These are phyloP conservation scores for Neonectria coccinea DNA, from an alignment of 2,329 filamentous ascomycete genomes.

Conservation along the genomic window DNA sequence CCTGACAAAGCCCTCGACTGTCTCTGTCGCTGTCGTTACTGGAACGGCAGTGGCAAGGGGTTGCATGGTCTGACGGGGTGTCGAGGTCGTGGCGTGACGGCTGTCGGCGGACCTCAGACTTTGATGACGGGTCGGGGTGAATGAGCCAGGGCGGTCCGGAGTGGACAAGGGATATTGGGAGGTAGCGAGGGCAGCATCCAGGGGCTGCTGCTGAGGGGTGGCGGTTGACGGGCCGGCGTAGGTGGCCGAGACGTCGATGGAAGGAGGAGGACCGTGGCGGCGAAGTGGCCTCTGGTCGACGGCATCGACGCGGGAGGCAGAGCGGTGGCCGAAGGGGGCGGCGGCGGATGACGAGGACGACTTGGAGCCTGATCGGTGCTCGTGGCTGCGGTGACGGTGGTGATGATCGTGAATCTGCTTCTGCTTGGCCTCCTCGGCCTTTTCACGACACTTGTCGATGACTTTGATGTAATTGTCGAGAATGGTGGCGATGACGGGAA, in stretches of 20 bases:
- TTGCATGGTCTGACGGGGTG: constrained; percentile 64
- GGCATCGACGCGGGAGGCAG: constrained; percentile 63
- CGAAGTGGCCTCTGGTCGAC: constrained; percentile 73
- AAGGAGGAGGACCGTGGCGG: constrained; percentile 85
- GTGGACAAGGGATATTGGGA: constrained; percentile 40
- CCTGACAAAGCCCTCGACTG: constrained; percentile 79
- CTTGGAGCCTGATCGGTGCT: constrained; percentile 62
- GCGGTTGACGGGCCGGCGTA: constrained; percentile 55
- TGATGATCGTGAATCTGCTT: constrained; percentile 70
- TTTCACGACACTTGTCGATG: constrained; percentile 89
- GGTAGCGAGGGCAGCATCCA: constrained; percentile 41
- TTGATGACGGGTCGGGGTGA: constrained; percentile 58
- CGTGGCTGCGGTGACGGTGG: constrained; percentile 62
- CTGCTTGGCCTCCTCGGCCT: constrained; percentile 84
- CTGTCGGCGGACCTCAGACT: constrained; percentile 64
- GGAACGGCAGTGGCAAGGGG: constrained; percentile 75
- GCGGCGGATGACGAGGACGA: constrained; percentile 47
- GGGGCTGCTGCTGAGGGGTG: constrained; percentile 38
- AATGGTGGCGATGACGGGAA: constrained; percentile 97
- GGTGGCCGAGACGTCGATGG: constrained; percentile 63
- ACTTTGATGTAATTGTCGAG: constrained; percentile 99
- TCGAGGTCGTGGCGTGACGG: constrained; percentile 61
- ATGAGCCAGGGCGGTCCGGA: constrained; percentile 39
- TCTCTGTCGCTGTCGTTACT: constrained; percentile 76
- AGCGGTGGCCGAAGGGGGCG: constrained; percentile 63